phyloP scores from a whole-genome alignment of 2,329 filamentous ascomycete genomes.

The Fusarium dlaminii region DNA sequence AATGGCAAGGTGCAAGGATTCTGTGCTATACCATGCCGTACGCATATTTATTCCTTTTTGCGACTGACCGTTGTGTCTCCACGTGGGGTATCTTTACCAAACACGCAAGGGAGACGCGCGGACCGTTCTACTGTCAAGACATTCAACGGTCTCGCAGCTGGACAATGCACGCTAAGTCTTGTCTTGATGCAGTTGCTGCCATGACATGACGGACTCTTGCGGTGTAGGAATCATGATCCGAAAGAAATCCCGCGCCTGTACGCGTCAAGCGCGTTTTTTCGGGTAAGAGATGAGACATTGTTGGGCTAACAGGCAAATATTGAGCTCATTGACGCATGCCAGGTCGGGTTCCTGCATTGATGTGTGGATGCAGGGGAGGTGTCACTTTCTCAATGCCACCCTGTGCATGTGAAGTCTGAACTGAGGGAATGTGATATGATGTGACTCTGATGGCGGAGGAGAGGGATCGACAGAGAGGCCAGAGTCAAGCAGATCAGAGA shows the following conservation, averaged over 20 bases:
- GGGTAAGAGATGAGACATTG: background rate
- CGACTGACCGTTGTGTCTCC: constrained; percentile 19
- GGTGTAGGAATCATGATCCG: background rate
- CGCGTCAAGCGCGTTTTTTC: constrained; percentile 12
- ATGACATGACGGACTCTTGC: background rate
- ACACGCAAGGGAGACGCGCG: constrained; percentile 17
- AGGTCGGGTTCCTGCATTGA: constrained; percentile 43
- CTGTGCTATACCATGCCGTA: background rate
- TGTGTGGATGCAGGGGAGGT: constrained; percentile 32
- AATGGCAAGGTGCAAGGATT: constrained; percentile 17
- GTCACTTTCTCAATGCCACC: constrained; percentile 1
- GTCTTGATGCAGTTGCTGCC: background rate
- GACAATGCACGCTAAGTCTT: background rate
- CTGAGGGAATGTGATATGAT: constrained; percentile 3
- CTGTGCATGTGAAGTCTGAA: constrained; percentile 9
- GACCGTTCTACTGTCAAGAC: constrained; percentile 21
- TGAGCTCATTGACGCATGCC: constrained; percentile 6
- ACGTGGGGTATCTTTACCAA: constrained; percentile 18
- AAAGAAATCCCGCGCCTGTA: background rate
- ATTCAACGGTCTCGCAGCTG: constrained; percentile 17
- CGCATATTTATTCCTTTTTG: background rate
- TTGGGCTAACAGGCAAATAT: background rate
- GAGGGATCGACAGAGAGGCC: background rate
- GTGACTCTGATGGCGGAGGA: constrained; percentile 15
- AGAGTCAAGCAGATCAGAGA: background rate